Evolutionary conservation across 2,329 filamentous ascomycete species (phyloP), one percentile per base, ranked within the genome.

Genomic region (Arthroderma sp.): DNA sequence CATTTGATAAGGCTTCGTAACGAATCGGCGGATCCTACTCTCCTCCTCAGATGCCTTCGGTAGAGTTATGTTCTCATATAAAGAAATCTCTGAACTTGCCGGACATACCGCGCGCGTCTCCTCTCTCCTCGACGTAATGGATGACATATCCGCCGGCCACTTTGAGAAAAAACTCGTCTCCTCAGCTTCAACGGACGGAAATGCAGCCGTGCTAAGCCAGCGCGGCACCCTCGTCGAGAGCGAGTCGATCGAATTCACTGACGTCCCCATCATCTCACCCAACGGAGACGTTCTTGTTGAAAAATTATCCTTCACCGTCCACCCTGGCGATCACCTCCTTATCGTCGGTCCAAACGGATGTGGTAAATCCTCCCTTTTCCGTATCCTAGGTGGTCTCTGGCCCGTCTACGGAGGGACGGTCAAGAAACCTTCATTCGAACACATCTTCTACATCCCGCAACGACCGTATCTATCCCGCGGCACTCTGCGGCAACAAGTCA

Each of bases 361-460:
- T 62, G 91, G 91, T 36, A 98, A 98, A 64, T 94, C 86, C 0
- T 93, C 84, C 10, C 74, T 98, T 3, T 98, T 98, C 75, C 81
- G 91, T 33, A 98, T 98, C 53, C 76, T 98, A 1, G 91, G 91
- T 49, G 91, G 91, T 0, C 72, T 98, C 2, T 98, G 91, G 91
- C 91, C 91, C 10, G 91, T 96, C 8, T 98, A 98, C 63, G 89
- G 91, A 52, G 91, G 91, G 42, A 86, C 78, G 1, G 91, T 98
- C 15, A 75, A 85, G 56, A 96, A 96, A 62, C 91, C 91, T 1
- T 80, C 84, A 1, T 91, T 89, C 57, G 80, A 85, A 53, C 83
- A 91, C 60, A 96, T 98, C 59, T 98, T 96, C 67, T 98, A 98
- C 67, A 93, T 98, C 52, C 91, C 91, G 0, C 91, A 98, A 59